Evolutionary conservation across 495 filamentous ascomycete species (phyloP).

Genomic region (Neurospora sp.): DNA sequence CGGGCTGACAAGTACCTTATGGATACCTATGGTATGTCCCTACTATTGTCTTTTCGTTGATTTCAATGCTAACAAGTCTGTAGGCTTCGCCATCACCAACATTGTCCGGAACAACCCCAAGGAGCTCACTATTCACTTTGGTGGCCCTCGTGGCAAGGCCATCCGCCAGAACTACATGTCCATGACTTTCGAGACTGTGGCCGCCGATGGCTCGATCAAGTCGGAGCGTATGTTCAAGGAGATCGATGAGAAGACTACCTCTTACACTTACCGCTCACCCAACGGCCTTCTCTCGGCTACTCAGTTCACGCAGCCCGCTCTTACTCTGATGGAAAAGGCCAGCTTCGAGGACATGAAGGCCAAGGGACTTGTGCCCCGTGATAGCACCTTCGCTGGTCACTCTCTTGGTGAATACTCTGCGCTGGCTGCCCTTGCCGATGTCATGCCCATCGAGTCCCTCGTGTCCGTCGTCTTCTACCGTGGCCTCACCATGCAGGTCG

Average conservation of each 20-base stretch:
- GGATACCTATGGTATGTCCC: slow-evolving; percentile 85
- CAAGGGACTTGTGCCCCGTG: slow-evolving; percentile 89
- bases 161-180: slow-evolving; percentile 99
- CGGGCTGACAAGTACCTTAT: slow-evolving; percentile 95
- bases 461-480: slow-evolving; percentile 99
- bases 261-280: slow-evolving; percentile 93
- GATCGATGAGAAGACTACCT: slow-evolving; percentile 79
- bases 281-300: slow-evolving; percentile 93
- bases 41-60: neutral
- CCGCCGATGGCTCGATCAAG: slow-evolving; percentile 80
- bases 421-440: slow-evolving; percentile 89
- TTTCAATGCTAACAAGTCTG: slow-evolving; percentile 29
- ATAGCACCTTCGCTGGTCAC: slow-evolving; percentile 95
- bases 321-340: slow-evolving; percentile 99
- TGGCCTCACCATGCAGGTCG: slow-evolving; percentile 98
- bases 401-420: slow-evolving; percentile 98
- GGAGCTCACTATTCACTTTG: slow-evolving; percentile 97
- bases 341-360: slow-evolving; percentile 98
- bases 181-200: slow-evolving; percentile 98
- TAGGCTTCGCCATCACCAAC: slow-evolving; percentile 89
- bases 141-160: slow-evolving; percentile 89
- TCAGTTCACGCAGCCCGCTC: slow-evolving; percentile 94
- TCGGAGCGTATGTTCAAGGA: slow-evolving; percentile 99
- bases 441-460: slow-evolving; percentile 97
- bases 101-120: slow-evolving; percentile 99